Base-by-base conservation (phyloP, 192 early-diverging fungal species). In the Mortierella alpina region DNA sequence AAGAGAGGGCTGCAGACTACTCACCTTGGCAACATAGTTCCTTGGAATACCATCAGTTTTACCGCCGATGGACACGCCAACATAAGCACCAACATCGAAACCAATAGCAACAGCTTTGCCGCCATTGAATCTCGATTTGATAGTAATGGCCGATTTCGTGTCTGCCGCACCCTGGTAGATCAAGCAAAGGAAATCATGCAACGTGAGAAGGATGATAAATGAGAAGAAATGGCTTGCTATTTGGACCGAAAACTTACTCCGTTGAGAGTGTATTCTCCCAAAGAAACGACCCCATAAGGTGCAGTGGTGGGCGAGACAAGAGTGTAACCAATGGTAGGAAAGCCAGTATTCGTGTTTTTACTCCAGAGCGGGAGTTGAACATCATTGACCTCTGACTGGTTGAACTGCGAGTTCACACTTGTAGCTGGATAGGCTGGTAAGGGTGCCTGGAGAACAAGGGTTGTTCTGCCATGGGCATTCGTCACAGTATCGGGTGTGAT, bases 31-130 rank as follows among this genome's bases (percentile, higher is more conserved):
- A 51, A 46, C 59, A 46, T 71, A 71, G 12, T 41, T 17, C 6
- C 70, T 18, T 53, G 70, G 70, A 59, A 71, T 71, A 63, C 70
- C 70, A 18, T 23, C 8, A 7, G 59, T 71, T n/a, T 71, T 71
- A 6, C 52, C 53, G 48, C 70, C 70, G 18, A 49, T 61, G 8
- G 70, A 64, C 41, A 22, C 23, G 5, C 70, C 70, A 40, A 71
- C 47, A 20, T 63, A 63, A 20, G 59, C 53, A 52, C 70, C 70
- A 51, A 71, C 23, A n/a, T 71, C 70, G 18, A 71, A 20, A 46
- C 70, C 70, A 22, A 71, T 63, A 20, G 70, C 70, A 13, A 62
- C 52, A 55, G 70, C 70, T 14, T 59, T 15, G 6, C 70, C 70
- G 17, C 45, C 45, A 31, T 22, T 47, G 22, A 18, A 3, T 13